A percentile compares a stretch with the other conserved stretches of the same genome.
Evolutionary conservation across 202 grass and related monocot species (phyloP).

Genomic region (Miscanthus sacchariflorus): DNA sequence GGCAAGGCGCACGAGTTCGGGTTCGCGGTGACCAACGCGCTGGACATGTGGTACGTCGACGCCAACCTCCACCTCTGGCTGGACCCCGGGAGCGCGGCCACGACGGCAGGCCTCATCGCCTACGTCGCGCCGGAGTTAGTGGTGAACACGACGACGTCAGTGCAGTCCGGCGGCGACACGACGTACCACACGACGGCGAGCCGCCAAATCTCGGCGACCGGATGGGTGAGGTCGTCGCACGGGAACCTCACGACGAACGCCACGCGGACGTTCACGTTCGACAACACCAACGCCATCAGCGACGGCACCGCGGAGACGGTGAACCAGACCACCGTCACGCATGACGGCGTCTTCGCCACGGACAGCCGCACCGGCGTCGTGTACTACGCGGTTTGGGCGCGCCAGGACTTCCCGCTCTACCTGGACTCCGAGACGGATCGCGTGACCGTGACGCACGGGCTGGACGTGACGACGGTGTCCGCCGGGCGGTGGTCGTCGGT

Average conservation of each 20-base stretch:
- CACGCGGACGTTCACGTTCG: neutral
- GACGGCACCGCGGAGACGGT: neutral
- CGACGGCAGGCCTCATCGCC: slow-evolving; percentile 3
- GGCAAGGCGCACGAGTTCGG: slow-evolving; percentile 60
- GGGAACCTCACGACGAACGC: slow-evolving; percentile 6
- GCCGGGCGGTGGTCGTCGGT: slow-evolving; percentile 21
- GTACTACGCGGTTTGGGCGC: neutral
- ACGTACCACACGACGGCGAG: neutral
- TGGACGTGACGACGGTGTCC: slow-evolving; percentile 43
- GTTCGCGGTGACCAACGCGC: slow-evolving; percentile 61
- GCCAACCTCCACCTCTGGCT: slow-evolving; percentile 89
- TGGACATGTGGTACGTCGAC: slow-evolving; percentile 61
- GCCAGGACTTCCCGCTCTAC: neutral
- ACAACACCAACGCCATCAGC: neutral
- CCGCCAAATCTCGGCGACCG: neutral
- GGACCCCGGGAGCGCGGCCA: slow-evolving; percentile 49
- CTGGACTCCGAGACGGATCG: neutral
- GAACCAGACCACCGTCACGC: slow-evolving; percentile 2
- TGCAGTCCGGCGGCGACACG: neutral
- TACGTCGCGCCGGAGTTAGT: neutral
- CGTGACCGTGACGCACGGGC: neutral
- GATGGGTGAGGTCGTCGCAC: slow-evolving; percentile 5
- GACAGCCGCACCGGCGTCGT: neutral
- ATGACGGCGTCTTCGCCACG: neutral
- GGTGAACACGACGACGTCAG: neutral